Conservation (phyloP, 2,329 filamentous ascomycete genomes). For the Dactylellina leptospora region DNA sequence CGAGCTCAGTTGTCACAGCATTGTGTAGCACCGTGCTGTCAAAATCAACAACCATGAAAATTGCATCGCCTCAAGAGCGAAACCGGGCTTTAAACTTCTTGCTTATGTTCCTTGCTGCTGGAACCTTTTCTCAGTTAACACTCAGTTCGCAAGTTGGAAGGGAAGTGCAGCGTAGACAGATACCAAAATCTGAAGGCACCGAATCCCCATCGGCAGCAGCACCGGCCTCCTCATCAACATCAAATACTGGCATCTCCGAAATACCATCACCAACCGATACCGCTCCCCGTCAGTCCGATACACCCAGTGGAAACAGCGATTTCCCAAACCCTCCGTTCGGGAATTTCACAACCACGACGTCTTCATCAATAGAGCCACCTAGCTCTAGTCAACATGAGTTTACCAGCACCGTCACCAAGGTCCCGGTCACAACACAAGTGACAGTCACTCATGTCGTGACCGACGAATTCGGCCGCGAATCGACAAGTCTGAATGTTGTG, state of each 20-base stretch:
- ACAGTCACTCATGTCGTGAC: slow-evolving; percentile 46
- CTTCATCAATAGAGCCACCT: slow-evolving; percentile 11
- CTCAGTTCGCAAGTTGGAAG: slow-evolving; percentile 13
- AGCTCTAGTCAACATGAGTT: slow-evolving; percentile 5
- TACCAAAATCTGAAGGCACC: slow-evolving; percentile 3
- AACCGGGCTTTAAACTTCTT: slow-evolving; percentile 3
- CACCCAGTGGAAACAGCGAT: not conserved
- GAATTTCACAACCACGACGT: slow-evolving; percentile 36
- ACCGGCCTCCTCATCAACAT: not conserved
- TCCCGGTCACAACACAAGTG: slow-evolving; percentile 42
- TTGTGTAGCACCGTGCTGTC: too few relatives aligned
- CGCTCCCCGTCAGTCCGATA: not conserved
- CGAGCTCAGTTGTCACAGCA: too few relatives aligned
- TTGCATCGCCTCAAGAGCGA: not conserved
- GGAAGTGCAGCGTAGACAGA: slow-evolving; percentile 27
- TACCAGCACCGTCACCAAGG: slow-evolving; percentile 42
- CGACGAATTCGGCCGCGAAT: slow-evolving; percentile 38
- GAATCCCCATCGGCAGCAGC: not conserved
- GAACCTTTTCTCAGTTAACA: slow-evolving; percentile 8
- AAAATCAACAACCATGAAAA: too few relatives aligned
- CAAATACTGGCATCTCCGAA: not conserved
- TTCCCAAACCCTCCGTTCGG: slow-evolving; percentile 35
- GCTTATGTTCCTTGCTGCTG: slow-evolving; percentile 1
- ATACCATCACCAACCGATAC: not conserved
- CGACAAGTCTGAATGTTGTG: slow-evolving; percentile 34